phyloP scores from a whole-genome alignment of 805 yeast species.

The Yarrowia sp. region DNA sequence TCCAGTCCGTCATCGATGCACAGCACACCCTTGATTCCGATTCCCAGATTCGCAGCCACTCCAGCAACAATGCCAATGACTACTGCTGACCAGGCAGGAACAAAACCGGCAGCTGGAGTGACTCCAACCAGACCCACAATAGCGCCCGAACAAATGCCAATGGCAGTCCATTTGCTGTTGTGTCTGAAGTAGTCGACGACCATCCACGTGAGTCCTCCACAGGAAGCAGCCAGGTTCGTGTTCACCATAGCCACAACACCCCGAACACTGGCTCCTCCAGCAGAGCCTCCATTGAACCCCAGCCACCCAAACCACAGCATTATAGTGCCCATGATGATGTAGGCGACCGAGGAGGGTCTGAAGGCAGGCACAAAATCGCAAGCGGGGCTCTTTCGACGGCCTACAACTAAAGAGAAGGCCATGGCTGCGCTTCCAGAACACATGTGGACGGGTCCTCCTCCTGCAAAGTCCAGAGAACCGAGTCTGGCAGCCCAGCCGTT shows the following conservation, averaged over 20 bases:
- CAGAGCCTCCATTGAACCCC: slow-evolving; percentile 98
- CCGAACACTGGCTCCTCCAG: slow-evolving; percentile 90
- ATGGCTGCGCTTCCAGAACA: slow-evolving; percentile 93
- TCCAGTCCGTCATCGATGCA: slow-evolving; percentile 95
- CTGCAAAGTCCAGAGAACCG: slow-evolving; percentile 95
- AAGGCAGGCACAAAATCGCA: slow-evolving; percentile 54
- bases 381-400: slow-evolving; percentile 64
- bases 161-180: slow-evolving; percentile 92
- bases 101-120: slow-evolving; percentile 84
- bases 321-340: slow-evolving; percentile 89
- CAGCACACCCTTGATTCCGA: slow-evolving; percentile 73
- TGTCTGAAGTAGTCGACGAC: slow-evolving; percentile 78
- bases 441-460: slow-evolving; percentile 98
- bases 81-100: slow-evolving; percentile 88
- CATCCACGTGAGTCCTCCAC: slow-evolving; percentile 95
- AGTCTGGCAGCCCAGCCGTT: slow-evolving; percentile 85
- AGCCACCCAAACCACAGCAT: slow-evolving; percentile 99
- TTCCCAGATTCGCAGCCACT: slow-evolving; percentile 81
- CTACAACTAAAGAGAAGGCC: slow-evolving; percentile 88
- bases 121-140: slow-evolving; percentile 94
- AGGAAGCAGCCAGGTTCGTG: slow-evolving; percentile 92
- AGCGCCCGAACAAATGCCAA: slow-evolving; percentile 90
- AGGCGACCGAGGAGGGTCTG: slow-evolving; percentile 90
- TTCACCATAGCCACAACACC: slow-evolving; percentile 93
- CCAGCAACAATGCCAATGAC: slow-evolving; percentile 83